These are phyloP conservation scores for Ceratobasidium sp. DNA, from an alignment of 1,284 basidiomycete species.

Conservation along the genomic window DNA sequence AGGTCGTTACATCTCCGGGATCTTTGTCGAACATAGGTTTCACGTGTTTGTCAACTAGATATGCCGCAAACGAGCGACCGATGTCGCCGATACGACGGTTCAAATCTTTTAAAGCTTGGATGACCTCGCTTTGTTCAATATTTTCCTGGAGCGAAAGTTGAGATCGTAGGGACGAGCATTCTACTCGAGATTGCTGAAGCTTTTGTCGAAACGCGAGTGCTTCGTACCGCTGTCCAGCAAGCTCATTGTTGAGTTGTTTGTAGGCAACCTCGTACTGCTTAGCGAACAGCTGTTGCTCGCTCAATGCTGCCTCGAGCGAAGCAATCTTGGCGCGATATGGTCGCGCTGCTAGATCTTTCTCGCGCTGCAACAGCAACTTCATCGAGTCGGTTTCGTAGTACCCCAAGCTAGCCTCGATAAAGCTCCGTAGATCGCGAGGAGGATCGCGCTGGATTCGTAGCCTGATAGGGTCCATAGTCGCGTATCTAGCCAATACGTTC, in stretches of 20 bases:
- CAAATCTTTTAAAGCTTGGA: conserved; percentile 17
- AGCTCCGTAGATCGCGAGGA: background rate
- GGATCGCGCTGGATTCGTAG: conserved; percentile 12
- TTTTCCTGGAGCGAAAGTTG: conserved; percentile 33
- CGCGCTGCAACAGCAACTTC: background rate
- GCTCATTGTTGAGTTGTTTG: background rate
- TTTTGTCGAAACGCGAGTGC: background rate
- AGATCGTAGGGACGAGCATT: conserved; percentile 31
- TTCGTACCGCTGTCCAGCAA: no score
- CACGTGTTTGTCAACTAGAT: conserved; percentile 2
- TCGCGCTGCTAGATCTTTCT: background rate
- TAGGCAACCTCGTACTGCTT: background rate
- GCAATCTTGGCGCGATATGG: background rate
- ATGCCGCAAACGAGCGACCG: conserved; percentile 9
- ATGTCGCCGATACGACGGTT: conserved; percentile 28
- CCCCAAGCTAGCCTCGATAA: conserved; percentile 1
- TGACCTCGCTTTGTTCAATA: conserved; percentile 28
- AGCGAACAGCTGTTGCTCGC: background rate
- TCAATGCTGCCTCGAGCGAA: background rate
- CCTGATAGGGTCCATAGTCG: background rate
- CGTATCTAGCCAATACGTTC: background rate
- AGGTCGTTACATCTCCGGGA: background rate
- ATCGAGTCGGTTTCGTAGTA: conserved; percentile 9
- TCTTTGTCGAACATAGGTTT: background rate
- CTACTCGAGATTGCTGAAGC: conserved; percentile 15